phyloP scores from a whole-genome alignment of 2,329 filamentous ascomycete genomes.

The Phialemonium atrogriseum region DNA sequence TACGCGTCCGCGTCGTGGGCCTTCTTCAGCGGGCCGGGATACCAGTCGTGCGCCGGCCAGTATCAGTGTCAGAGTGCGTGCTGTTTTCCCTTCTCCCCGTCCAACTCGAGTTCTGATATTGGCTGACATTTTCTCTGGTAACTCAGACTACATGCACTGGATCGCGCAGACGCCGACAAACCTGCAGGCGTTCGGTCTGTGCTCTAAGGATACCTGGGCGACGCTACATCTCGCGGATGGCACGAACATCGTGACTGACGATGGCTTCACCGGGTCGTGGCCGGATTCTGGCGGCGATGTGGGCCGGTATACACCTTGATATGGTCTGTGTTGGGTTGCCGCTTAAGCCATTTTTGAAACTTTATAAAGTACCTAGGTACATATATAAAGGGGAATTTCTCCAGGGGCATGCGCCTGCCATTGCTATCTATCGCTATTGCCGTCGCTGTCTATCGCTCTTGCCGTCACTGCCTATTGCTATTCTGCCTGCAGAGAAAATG shows the following conservation, averaged over 20 bases:
- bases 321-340: too few species aligned
- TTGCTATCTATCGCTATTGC: too few species aligned
- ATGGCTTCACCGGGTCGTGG: conserved; percentile 28
- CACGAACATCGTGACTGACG: conserved; percentile 19
- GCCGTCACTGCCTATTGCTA: too few species aligned
- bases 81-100: background rate
- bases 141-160: conserved; percentile 28
- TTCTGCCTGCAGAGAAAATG: too few species aligned
- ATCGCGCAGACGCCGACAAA: conserved; percentile 27
- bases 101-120: background rate
- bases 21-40: conserved; percentile 31
- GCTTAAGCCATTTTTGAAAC: too few species aligned
- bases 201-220: conserved; percentile 28
- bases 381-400: too few species aligned
- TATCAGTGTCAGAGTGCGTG: conserved; percentile 25
- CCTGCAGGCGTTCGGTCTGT: conserved; percentile 31
- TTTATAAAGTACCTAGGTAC: too few species aligned
- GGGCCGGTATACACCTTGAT: conserved; percentile 31
- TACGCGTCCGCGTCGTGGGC: conserved; percentile 35
- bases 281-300: conserved; percentile 20
- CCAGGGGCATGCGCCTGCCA: too few species aligned
- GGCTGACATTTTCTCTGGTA: conserved; percentile 4
- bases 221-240: conserved; percentile 27
- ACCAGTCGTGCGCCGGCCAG: conserved; percentile 23
- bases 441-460: too few species aligned